Percentiles rank a stretch among this genome's conserved stretches.
Evolutionary conservation across 768 basidiomycete genomes (phyloP).

Genomic region (Lentinus tigrinus): DNA sequence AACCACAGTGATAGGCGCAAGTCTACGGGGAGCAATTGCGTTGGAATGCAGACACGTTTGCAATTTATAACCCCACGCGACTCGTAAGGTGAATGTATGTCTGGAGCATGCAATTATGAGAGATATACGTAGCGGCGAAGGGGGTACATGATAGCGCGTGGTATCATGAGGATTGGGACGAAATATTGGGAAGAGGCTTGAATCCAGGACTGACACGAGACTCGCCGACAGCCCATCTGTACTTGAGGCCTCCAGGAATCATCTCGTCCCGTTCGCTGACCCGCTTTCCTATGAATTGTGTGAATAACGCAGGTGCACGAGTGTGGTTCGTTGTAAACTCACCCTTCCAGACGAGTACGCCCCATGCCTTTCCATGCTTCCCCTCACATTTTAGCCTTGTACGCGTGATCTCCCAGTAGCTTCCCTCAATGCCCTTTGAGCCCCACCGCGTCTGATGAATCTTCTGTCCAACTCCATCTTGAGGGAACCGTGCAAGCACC

Average conservation of each 20-base stretch:
- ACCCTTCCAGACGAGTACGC: conserved; percentile 79
- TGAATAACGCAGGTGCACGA: neutral
- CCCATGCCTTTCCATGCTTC: conserved; percentile 82
- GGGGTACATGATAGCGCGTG: neutral
- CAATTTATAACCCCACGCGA: too few relatives aligned
- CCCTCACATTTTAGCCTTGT: conserved; percentile 72
- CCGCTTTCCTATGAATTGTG: conserved; percentile 46
- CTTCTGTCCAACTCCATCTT: conserved; percentile 63
- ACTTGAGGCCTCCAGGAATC: conserved; percentile 75
- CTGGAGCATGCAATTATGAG: neutral
- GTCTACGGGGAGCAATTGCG: too few relatives aligned
- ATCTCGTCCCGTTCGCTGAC: conserved; percentile 60
- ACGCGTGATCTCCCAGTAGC: conserved; percentile 76
- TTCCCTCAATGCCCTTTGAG: conserved; percentile 60
- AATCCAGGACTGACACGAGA: conserved; percentile 33
- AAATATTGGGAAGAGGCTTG: conserved; percentile 6
- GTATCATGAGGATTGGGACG: neutral
- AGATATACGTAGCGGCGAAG: neutral
- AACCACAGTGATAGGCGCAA: too few relatives aligned
- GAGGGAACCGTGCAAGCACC: conserved; percentile 66
- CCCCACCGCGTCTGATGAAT: conserved; percentile 78
- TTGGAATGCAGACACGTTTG: too few relatives aligned
- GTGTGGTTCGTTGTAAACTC: conserved; percentile 22
- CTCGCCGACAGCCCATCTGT: conserved; percentile 63
- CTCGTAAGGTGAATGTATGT: neutral